Conservation (phyloP, 495 filamentous ascomycete species). For the Jackrogersella minutella region DNA sequence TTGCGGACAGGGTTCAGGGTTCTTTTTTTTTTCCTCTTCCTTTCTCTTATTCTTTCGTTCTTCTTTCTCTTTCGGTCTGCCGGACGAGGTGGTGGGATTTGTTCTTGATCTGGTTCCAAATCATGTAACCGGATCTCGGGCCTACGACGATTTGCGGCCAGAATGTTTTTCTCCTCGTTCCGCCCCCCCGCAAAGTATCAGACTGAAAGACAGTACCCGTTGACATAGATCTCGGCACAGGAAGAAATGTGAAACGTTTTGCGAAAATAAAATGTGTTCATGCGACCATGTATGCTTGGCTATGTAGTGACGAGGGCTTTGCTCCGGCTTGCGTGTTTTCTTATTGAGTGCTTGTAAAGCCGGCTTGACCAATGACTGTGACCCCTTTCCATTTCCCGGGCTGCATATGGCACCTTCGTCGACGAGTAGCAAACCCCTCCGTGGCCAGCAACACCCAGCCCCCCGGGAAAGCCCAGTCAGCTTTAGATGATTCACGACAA, state of each 20-base stretch:
- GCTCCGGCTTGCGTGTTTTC: neutral
- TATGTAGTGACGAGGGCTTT: no score
- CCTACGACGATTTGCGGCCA: neutral
- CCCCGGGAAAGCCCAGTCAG: no score
- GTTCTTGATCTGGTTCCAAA: neutral
- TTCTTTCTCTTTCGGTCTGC: slow-evolving; percentile 9
- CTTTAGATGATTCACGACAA: no score
- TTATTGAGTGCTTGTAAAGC: neutral
- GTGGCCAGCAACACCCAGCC: no score
- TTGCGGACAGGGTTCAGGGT: slow-evolving; percentile 27
- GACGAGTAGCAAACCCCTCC: no score
- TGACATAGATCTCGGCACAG: slow-evolving; percentile 20
- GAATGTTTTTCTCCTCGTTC: no score
- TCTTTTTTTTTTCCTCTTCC: neutral
- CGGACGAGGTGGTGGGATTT: slow-evolving; percentile 7
- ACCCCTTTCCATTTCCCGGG: no score
- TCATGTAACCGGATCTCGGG: neutral
- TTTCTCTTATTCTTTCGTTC: slow-evolving; percentile 7
- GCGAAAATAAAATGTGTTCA: neutral
- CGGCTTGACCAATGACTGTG: neutral
- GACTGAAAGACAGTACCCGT: neutral
- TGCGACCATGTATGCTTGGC: neutral
- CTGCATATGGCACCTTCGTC: no score
- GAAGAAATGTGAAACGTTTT: slow-evolving; percentile 24
- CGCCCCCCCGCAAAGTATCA: neutral